Conservation (phyloP, 73 alveolate genomes). For the Durusdinium trenchii region DNA sequence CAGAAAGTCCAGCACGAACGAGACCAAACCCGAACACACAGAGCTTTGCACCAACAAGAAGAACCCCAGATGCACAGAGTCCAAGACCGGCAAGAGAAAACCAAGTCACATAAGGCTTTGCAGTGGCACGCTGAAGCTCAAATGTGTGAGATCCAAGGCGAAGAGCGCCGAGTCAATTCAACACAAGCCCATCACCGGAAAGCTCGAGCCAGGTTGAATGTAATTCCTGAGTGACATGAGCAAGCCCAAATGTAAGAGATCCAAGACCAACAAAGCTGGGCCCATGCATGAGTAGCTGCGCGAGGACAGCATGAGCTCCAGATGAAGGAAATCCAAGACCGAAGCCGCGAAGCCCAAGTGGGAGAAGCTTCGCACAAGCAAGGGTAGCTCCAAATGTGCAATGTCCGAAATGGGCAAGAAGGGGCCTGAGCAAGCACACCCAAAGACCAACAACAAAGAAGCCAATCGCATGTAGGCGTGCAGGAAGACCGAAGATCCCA, state of each 20-base stretch:
- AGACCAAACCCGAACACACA: neutral
- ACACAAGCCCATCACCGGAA: neutral
- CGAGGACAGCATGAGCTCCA: constrained; percentile 1
- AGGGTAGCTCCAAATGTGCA: neutral
- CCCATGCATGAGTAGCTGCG: constrained; percentile 9
- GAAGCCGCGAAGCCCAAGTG: constrained; percentile 26
- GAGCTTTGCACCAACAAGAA: neutral
- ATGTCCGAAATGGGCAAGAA: constrained; percentile 14
- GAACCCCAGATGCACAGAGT: neutral
- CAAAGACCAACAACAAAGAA: neutral
- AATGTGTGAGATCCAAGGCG: neutral
- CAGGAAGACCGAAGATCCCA: neutral
- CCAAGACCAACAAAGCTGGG: neutral
- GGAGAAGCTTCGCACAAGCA: neutral
- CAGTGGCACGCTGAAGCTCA: neutral
- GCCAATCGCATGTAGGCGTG: neutral
- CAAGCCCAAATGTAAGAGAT: constrained; percentile 27
- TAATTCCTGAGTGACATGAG: neutral
- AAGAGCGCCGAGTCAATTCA: neutral
- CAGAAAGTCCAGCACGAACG: neutral
- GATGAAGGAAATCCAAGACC: neutral
- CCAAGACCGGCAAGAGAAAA: neutral
- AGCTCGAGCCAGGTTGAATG: neutral
- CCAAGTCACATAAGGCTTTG: neutral
- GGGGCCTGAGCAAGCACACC: neutral